A percentile compares a stretch with the other conserved stretches of the same genome.
These are phyloP conservation scores for Cyberlindnera maritima DNA, from an alignment of 805 yeast genomes.

Conservation along the genomic window DNA sequence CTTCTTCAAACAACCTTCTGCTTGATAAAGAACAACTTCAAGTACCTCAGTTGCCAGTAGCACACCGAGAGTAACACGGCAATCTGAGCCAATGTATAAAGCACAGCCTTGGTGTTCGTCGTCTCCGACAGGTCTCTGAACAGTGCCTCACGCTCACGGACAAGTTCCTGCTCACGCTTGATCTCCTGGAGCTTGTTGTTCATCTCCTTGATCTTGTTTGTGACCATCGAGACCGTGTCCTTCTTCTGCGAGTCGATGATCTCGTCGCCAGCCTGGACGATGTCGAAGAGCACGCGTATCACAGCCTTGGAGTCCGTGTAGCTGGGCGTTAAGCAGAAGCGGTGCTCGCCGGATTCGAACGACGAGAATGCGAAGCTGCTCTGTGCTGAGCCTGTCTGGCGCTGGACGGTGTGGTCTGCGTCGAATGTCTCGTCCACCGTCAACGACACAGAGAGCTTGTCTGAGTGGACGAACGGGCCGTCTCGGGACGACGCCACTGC, in stretches of 20 bases:
- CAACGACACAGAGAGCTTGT: constrained; percentile 3
- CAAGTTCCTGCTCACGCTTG: constrained; percentile 60
- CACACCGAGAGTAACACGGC: constrained; percentile 67
- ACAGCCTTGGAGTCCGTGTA: constrained; percentile 40
- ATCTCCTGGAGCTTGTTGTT: constrained; percentile 56
- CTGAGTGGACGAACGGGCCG: constrained; percentile 1
- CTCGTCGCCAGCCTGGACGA: constrained; percentile 65
- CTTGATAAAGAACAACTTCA: constrained; percentile 80
- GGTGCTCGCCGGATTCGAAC: constrained; percentile 80
- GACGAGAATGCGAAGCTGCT: constrained; percentile 83
- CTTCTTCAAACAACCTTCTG: constrained; percentile 70
- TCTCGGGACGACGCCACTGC: constrained; percentile 45
- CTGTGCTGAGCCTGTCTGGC: constrained; percentile 56
- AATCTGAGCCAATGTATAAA: constrained; percentile 74
- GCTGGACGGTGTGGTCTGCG: constrained; percentile 72
- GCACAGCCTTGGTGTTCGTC: constrained; percentile 69
- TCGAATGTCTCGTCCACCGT: constrained; percentile 66
- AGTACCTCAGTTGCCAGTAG: constrained; percentile 70
- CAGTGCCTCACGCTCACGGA: constrained; percentile 63
- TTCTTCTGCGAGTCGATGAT: constrained; percentile 61
- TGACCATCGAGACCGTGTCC: constrained; percentile 49
- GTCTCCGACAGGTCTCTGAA: constrained; percentile 78
- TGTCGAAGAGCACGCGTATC: constrained; percentile 72
- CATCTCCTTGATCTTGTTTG: constrained; percentile 54
- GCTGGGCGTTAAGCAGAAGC: constrained; percentile 66